Base-by-base conservation (phyloP, 306 rosid species). In the Dicorynia guianensis region DNA sequence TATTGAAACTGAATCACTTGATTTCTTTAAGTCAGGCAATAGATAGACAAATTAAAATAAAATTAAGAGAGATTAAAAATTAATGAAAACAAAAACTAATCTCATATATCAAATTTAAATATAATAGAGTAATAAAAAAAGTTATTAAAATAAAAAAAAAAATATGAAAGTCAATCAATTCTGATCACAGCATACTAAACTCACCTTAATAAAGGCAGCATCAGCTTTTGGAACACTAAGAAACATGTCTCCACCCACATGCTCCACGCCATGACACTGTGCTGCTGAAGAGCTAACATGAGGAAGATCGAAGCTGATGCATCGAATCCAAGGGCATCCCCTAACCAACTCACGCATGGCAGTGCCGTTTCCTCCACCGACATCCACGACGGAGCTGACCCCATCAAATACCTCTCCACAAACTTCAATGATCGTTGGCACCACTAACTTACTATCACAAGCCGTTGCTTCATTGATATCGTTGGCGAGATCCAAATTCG, bases 351-450 rank as follows among this genome's bases (percentile, higher is more conserved):
- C 2, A 4, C 71, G 1, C 80, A 87, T 69, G 53, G 80, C 6
- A 0, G 86, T 85, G 4, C 97, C 98, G 12, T 82, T 83, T 11
- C 97, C 98, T 0, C 93, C 94, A 1, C 97, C 98, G 1, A 88
- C 97, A 59, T 94, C 97, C 4, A 94, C 98, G 54, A 94, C 46
- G 4, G 78, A 76, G 0, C 4, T 5, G 17, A 91, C 0, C 8
- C 94, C 97, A 13, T 76, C 55, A 49, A 91, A 87, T 2, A 50
- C 66, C 65, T 87, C 86, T 11, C 33, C 4, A 69, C 91, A 89
- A 17, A 71, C 75, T 7, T 68, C 64, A 52, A 85, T 5, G 4
- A 88, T 47, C 0, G 77, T 69, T 0, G 81, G 77, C 82, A 93
- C 67, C 3, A 7, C 25, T 17, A 60, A 1, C 57, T 75, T 79